Conservation (phyloP, 2,329 filamentous ascomycete species). For the Calycina marina region DNA sequence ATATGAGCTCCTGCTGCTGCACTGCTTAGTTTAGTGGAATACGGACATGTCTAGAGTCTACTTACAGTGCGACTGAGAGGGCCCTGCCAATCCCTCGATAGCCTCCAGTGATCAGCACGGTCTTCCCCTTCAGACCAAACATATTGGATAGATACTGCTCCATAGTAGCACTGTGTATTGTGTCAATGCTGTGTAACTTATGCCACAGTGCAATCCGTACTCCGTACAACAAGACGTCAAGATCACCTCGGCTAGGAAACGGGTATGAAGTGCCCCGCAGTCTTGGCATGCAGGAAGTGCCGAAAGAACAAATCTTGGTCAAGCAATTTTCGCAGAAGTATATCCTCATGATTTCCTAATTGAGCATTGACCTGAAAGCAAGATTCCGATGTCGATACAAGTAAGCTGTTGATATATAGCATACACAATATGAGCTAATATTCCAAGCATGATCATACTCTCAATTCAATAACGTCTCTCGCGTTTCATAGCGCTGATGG, state of each 20-base stretch:
- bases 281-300: too few species aligned
- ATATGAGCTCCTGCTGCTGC: slow-evolving; percentile 26
- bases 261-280: too few species aligned
- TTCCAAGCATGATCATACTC: slow-evolving; percentile 19
- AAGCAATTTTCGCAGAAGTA: too few species aligned
- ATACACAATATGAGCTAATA: not conserved
- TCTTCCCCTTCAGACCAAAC: slow-evolving; percentile 72
- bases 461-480: slow-evolving; percentile 43
- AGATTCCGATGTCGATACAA: slow-evolving; percentile 2
- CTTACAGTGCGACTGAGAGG: slow-evolving; percentile 19
- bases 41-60: too few species aligned
- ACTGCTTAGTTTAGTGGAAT: slow-evolving; percentile 6
- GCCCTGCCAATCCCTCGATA: slow-evolving; percentile 56
- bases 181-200: too few species aligned
- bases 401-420: not conserved
- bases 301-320: too few species aligned
- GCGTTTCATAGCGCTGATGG: slow-evolving; percentile 30
- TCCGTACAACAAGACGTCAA: too few species aligned
- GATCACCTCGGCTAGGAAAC: too few species aligned
- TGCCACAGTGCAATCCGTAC: too few species aligned
- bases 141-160: slow-evolving; percentile 31
- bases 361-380: too few species aligned
- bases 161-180: too few species aligned
- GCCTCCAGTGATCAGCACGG: slow-evolving; percentile 69
- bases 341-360: too few species aligned